phyloP scores from a whole-genome alignment of 164 flowering plant species.

The Vitis labrusca region DNA sequence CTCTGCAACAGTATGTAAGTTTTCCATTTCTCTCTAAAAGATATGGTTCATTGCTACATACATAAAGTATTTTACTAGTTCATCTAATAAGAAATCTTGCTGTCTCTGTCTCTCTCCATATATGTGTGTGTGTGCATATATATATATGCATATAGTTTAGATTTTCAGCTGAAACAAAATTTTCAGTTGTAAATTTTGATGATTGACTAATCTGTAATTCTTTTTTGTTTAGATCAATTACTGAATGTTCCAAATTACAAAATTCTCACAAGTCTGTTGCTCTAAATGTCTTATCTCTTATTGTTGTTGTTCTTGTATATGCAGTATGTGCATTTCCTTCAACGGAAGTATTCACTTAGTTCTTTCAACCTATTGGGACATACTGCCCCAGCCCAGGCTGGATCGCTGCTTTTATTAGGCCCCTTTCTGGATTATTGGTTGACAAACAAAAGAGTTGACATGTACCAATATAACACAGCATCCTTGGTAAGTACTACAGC shows the following conservation, averaged over 20 bases:
- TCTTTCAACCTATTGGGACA: conserved; percentile 88
- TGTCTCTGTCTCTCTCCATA: no score
- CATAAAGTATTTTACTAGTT: no score
- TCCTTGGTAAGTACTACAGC: conserved; percentile 54
- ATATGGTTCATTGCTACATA: no score
- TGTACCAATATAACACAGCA: conserved; percentile 32
- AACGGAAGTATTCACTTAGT: conserved; percentile 73
- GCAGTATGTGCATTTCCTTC: conserved; percentile 86
- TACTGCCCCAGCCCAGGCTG: conserved; percentile 91
- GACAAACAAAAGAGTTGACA: conserved; percentile 65
- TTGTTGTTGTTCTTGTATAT: not conserved
- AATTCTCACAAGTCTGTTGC: no score
- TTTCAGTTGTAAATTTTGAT: no score
- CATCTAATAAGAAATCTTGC: no score
- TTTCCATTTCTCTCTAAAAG: not conserved
- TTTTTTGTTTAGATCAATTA: no score
- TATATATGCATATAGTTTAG: not conserved
- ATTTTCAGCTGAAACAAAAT: no score
- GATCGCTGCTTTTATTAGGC: conserved; percentile 63
- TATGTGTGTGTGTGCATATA: not conserved
- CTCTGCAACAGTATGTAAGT: conserved; percentile 75
- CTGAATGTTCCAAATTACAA: no score
- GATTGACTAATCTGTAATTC: no score
- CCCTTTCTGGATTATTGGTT: conserved; percentile 86
- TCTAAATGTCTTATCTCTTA: no score